A percentile compares a stretch with the other conserved stretches of the same genome.
These are phyloP conservation scores for Elsinoe perseae DNA, from an alignment of 2,329 filamentous ascomycete species.

Conservation along the genomic window DNA sequence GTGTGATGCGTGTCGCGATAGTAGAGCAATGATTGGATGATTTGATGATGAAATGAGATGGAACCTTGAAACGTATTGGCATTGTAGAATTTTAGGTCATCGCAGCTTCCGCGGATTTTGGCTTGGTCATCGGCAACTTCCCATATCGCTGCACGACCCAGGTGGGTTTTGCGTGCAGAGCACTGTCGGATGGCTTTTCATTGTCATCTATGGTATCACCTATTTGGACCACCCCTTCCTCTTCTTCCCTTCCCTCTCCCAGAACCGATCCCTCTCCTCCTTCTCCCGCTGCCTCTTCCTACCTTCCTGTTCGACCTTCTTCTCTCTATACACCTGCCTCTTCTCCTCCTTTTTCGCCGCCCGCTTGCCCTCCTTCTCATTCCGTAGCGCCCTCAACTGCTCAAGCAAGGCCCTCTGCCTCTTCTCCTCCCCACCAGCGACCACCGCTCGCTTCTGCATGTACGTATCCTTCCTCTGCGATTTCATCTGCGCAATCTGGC, in stretches of 20 bases:
- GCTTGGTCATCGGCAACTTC: neutral
- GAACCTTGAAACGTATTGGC: neutral
- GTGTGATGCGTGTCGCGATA: neutral
- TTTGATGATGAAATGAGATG: neutral
- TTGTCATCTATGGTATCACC: no score
- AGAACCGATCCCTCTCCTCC: constrained; percentile 85
- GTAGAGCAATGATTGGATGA: neutral
- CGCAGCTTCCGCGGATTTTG: neutral
- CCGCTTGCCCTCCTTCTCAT: constrained; percentile 82
- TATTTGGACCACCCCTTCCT: constrained; percentile 50
- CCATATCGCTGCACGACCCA: no score
- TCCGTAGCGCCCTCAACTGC: constrained; percentile 82
- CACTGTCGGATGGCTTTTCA: no score
- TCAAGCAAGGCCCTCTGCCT: constrained; percentile 82
- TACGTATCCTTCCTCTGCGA: constrained; percentile 77
- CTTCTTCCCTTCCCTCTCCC: constrained; percentile 83
- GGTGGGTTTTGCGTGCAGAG: no score
- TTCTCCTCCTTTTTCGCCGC: constrained; percentile 81
- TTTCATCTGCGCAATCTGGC: constrained; percentile 75
- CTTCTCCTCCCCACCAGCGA: constrained; percentile 73
- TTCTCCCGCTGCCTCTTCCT: constrained; percentile 82
- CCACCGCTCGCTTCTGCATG: constrained; percentile 90
- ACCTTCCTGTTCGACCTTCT: constrained; percentile 72
- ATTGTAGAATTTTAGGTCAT: neutral
- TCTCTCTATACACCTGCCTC: constrained; percentile 69